These are phyloP conservation scores for Aureobasidium namibiae DNA, from an alignment of 2,329 filamentous ascomycete species.

Conservation along the genomic window DNA sequence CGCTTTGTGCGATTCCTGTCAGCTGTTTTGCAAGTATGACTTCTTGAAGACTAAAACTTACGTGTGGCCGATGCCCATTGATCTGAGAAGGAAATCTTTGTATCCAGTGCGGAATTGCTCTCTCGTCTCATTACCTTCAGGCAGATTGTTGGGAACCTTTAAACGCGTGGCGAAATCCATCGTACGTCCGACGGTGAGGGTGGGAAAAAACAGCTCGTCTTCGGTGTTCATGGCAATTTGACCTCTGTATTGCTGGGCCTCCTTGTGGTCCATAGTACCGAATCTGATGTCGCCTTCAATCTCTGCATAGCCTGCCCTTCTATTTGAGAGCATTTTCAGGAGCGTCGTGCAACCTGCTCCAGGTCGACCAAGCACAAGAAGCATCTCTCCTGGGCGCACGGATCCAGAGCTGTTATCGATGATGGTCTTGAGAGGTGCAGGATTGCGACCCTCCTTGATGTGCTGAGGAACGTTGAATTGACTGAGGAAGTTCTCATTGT, in stretches of 20 bases:
- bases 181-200: slow-evolving; percentile 49
- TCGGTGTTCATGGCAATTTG: slow-evolving; percentile 40
- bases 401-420: slow-evolving; percentile 54
- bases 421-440: slow-evolving; percentile 53
- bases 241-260: slow-evolving; percentile 37
- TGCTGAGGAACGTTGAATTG: slow-evolving; percentile 43
- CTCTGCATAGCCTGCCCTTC: slow-evolving; percentile 34
- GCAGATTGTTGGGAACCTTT: slow-evolving; percentile 39
- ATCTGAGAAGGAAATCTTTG: slow-evolving; percentile 49
- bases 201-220: slow-evolving; percentile 46
- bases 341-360: slow-evolving; percentile 62
- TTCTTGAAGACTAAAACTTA: background rate
- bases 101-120: slow-evolving; percentile 41
- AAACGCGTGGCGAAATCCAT: slow-evolving; percentile 47
- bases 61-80: slow-evolving; percentile 53
- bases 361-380: slow-evolving; percentile 33
- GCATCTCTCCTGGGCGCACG: slow-evolving; percentile 52
- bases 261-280: slow-evolving; percentile 37
- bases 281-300: slow-evolving; percentile 40
- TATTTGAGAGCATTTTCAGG: slow-evolving; percentile 61
- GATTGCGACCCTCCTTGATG: slow-evolving; percentile 34
- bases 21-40: no score
- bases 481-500: slow-evolving; percentile 53
- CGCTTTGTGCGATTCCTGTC: no score
- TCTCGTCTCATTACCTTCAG: slow-evolving; percentile 26